Base-by-base conservation (phyloP, 805 yeast genomes). In the Phaffomyces thermotolerans region DNA sequence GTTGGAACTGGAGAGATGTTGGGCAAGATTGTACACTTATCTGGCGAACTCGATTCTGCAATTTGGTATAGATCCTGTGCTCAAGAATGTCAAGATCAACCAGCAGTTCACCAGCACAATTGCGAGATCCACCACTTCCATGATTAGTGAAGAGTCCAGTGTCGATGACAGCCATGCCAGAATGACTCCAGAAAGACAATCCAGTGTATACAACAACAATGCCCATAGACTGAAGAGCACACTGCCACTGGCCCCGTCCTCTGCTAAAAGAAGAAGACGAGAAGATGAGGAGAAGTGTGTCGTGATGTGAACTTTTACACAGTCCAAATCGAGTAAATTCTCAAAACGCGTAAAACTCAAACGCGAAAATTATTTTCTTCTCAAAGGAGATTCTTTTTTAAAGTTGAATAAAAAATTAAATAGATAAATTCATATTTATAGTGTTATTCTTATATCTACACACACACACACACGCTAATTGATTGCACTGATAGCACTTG, bases 21-120 rank as follows among this genome's bases (percentile, higher is more conserved):
- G 91, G 90, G 75, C 83, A 43, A 76, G 80, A 53, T 64, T 84
- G 20, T 84, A 81, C 63, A 67, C 81, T 45, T 84, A 78, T 58
- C 63, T 84, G 51, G 80, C 89, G 24, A 82, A 84, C 60, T 72
- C 82, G 20, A 71, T 84, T 37, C 55, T 83, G 17, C 82, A 79
- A 35, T 65, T 59, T 37, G 73, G 72, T 25, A 58, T 65, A 22
- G 73, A 69, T 43, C 72, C 72, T 7, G 57, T 66, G 7, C 48
- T 67, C 10, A 60, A 58, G 36, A 46, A 62, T n/a, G 72, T 66
- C 34, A 56, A 55, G 41, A 48, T 41, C 34, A 38, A 40, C 23
- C 40, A 40, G 3, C 45, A 45, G 34, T 41, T 45, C 34, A 32
- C 22, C 14, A 3, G 13, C 10, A 13, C 14, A 4, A 13, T 27